Evolutionary conservation across 768 basidiomycete species (phyloP).

Genomic region (Psilocybe azurescens): DNA sequence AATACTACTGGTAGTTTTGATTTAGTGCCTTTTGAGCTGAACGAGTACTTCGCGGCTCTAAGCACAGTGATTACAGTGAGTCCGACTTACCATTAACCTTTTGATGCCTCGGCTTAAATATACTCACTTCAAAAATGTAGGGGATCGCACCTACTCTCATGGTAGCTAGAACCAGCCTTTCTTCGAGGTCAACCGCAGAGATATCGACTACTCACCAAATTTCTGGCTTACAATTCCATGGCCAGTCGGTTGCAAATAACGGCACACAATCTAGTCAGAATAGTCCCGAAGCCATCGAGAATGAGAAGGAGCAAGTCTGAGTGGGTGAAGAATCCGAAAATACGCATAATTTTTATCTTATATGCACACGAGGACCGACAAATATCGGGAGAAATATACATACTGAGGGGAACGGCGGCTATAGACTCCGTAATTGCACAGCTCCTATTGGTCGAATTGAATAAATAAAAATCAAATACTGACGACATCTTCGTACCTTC

Average conservation of each 20-base stretch:
- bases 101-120: background rate
- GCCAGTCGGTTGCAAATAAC: too few species aligned
- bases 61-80: background rate
- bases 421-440: background rate
- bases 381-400: background rate
- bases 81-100: background rate
- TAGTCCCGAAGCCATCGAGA: background rate
- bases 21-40: background rate
- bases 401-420: background rate
- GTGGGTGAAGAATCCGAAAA: background rate
- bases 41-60: background rate
- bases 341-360: too few species aligned
- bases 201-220: background rate
- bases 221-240: background rate
- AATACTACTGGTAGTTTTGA: background rate
- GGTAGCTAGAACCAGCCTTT: background rate
- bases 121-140: background rate
- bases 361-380: too few species aligned
- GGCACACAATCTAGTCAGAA: background rate
- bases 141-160: background rate
- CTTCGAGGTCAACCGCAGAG: background rate
- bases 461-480: too few species aligned
- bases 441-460: background rate
- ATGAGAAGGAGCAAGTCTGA: background rate
- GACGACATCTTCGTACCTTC: too few species aligned